phyloP scores from a whole-genome alignment of 805 yeast genomes.

The Ogataea zsoltii region DNA sequence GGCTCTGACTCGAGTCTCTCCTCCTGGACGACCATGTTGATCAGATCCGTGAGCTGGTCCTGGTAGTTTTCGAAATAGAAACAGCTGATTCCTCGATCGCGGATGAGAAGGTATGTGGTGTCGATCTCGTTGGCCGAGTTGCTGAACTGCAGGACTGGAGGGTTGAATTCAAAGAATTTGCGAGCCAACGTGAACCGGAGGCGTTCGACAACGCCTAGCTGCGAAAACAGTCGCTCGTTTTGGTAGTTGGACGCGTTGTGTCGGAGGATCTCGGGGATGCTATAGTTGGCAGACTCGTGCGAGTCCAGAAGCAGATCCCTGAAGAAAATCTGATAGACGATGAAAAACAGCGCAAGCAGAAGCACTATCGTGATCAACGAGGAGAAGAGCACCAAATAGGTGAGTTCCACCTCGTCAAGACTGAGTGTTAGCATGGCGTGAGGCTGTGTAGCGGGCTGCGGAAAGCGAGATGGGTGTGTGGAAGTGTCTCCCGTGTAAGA shows the following conservation, averaged over 20 bases:
- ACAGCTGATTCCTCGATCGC: constrained; percentile 37
- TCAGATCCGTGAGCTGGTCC: constrained; percentile 31
- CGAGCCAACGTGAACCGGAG: constrained; percentile 27
- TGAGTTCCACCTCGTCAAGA: constrained; percentile 24
- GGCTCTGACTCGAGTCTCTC: constrained; percentile 9
- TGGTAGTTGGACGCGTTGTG: constrained; percentile 18
- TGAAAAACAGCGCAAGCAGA: constrained; percentile 25
- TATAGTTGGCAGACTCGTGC: constrained; percentile 17
- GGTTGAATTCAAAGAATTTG: constrained; percentile 24
- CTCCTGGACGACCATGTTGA: constrained; percentile 21
- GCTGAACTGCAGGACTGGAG: constrained; percentile 29
- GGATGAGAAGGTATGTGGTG: constrained; percentile 31
- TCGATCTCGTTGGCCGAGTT: constrained; percentile 29
- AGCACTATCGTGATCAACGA: constrained; percentile 28
- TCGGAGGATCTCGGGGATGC: constrained; percentile 30
- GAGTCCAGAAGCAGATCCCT: constrained; percentile 19
- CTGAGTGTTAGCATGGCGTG: constrained; percentile 4
- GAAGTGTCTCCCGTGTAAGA: not conserved
- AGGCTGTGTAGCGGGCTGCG: too few species aligned
- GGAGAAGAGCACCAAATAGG: constrained; percentile 28
- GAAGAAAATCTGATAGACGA: constrained; percentile 30
- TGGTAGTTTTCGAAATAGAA: constrained; percentile 34
- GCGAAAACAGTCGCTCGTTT: constrained; percentile 22
- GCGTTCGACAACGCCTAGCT: constrained; percentile 24
- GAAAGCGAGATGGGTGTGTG: too few species aligned